Evolutionary conservation across 2,329 filamentous ascomycete genomes (phyloP), one percentile per base, ranked within the genome.

Genomic region (Penicillium sp.): DNA sequence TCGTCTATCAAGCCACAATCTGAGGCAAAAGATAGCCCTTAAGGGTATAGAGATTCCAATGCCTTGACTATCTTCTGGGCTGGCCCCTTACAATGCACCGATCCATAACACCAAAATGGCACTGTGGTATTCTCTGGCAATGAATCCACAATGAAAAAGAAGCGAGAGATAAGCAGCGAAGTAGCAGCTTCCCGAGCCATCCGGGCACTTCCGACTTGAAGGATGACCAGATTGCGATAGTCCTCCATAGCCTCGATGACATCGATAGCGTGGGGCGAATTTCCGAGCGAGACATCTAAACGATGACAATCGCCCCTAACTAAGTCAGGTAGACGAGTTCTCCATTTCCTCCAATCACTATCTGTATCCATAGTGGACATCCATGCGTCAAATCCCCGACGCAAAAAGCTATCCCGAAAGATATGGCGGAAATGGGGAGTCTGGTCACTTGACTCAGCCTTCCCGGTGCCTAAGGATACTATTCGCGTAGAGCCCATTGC

Each of bases 341-440:
- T 31, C 40, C 45, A 59, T 33, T 57, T 55, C 41, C 42, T 47
- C 62, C 47, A 67, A 37, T 64, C 61, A 2, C 29, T 37, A 9
- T 60, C 57, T 15, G 44, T 57, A n/a, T 63, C 60, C 31, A 67
- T 57, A 2, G 57, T 60, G 4, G 59, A 64, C 51, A 67, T 67
- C 53, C 48, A 65, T 12, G 54, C 51, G 23, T 64, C 51, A 51
- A 61, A 67, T 4, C 58, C 57, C 14, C 57, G 40, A 2, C 51
- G 54, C 15, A 67, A 6, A 26, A 67, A 67, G 48, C 65, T 45
- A 20, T 67, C 56, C 6, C 51, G 50, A 31, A 65, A 63, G 25
- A 67, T 42, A 26, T 67, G 51, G 14, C 58, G 58, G 43, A 67
- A 67, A 49, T 62, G 31, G 2, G 51, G 59, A 11, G 60, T 61